phyloP scores from a whole-genome alignment of 2,329 filamentous ascomycete species.

The Xylariomycetidae sp. region DNA sequence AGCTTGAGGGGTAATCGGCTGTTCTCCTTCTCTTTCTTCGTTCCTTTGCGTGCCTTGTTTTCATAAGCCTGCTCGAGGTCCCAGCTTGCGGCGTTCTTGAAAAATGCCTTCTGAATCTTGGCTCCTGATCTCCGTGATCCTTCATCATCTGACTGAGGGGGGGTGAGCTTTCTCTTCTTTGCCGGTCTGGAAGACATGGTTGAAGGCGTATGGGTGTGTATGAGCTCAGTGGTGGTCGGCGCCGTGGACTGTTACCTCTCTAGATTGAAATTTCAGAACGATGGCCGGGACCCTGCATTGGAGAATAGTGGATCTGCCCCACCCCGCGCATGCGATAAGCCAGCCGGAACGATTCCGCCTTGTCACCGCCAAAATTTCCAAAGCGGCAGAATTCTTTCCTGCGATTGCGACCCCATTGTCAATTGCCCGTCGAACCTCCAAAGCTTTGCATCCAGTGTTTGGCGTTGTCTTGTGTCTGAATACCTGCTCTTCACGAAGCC shows the following conservation, averaged over 20 bases:
- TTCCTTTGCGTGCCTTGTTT: constrained; percentile 65
- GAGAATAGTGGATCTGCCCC: not conserved
- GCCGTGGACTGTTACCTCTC: too few relatives aligned
- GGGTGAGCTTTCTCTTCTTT: constrained; percentile 55
- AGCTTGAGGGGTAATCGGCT: constrained; percentile 83
- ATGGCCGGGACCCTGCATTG: constrained; percentile 8
- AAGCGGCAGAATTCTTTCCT: constrained; percentile 18
- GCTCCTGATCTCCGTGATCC: constrained; percentile 22
- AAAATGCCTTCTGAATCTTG: constrained; percentile 57
- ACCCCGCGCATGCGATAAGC: constrained; percentile 1
- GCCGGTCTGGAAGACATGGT: constrained; percentile 43
- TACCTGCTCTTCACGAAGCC: not conserved
- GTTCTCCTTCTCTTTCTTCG: constrained; percentile 63
- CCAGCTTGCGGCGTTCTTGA: constrained; percentile 74
- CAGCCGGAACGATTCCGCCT: constrained; percentile 19
- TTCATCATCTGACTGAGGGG: constrained; percentile 43
- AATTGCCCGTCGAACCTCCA: constrained; percentile 4
- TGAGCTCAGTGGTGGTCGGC: not conserved
- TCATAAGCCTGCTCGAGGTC: constrained; percentile 91
- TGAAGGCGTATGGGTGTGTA: not conserved
- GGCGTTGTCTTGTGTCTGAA: too few relatives aligned
- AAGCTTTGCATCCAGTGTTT: constrained; percentile 1
- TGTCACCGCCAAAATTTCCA: constrained; percentile 22
- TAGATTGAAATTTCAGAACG: constrained; percentile 5
- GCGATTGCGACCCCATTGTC: constrained; percentile 11